Percentiles rank a stretch among this genome's conserved stretches.
Evolutionary conservation across 495 filamentous ascomycete genomes (phyloP).

Genomic region (Aspergillus haitiensis): DNA sequence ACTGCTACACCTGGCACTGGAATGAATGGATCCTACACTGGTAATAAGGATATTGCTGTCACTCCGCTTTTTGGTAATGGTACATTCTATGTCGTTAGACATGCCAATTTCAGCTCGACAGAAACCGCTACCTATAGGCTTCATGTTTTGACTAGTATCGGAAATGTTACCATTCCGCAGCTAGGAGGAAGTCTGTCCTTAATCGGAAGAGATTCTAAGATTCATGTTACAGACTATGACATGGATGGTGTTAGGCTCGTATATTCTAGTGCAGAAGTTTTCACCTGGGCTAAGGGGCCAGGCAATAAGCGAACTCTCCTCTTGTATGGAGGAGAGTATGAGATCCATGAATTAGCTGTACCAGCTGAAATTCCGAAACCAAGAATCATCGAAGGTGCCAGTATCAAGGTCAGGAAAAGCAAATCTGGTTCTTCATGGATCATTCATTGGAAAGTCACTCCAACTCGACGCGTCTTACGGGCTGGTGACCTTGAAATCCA

Average conservation of each 20-base stretch:
- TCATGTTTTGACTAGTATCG: conserved; percentile 54
- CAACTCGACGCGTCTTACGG: conserved; percentile 44
- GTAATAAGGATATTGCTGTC: conserved; percentile 47
- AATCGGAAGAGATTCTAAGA: conserved; percentile 67
- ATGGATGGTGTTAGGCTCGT: conserved; percentile 56
- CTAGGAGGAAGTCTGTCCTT: conserved; percentile 58
- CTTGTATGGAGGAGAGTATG: conserved; percentile 63
- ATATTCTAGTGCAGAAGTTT: conserved; percentile 72
- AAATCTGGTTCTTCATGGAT: conserved; percentile 36
- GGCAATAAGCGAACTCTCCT: conserved; percentile 56
- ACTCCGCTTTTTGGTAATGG: conserved; percentile 53
- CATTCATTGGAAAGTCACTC: conserved; percentile 50
- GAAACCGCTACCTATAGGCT: conserved; percentile 56
- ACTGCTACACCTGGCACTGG: conserved; percentile 43
- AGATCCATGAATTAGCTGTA: conserved; percentile 63
- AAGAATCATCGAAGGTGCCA: conserved; percentile 26
- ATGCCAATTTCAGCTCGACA: conserved; percentile 53
- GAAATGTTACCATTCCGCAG: conserved; percentile 59
- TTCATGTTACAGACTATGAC: conserved; percentile 68
- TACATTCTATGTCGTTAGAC: conserved; percentile 61
- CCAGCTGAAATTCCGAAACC: conserved; percentile 27
- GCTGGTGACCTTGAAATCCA: conserved; percentile 52
- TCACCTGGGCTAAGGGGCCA: conserved; percentile 57
- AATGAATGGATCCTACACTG: conserved; percentile 46
- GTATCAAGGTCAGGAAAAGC: conserved; percentile 30